Base-by-base conservation (phyloP, 2,329 filamentous ascomycete species). In the Kalmusia sp. region DNA sequence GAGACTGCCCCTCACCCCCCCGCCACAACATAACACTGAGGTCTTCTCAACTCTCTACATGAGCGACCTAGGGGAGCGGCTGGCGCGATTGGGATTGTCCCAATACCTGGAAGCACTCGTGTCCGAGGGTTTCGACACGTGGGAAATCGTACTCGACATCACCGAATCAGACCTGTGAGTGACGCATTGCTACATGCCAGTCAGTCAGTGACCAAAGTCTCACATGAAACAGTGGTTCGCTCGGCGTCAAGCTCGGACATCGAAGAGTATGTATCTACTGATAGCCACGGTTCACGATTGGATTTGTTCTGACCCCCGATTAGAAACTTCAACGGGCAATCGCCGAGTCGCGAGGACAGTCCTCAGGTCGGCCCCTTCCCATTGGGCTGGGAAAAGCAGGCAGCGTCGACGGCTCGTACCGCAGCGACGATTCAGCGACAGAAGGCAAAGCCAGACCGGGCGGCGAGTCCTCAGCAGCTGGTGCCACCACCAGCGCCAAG, bases 291-390 rank as follows among this genome's bases (percentile, higher is more conserved):
- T n/a, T n/a, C n/a, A n/a, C 14, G 3, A 28, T 17, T 31, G 34
- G 3, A 17, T 12, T 2, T 24, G 14, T 37, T 11, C 27, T 50
- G 15, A 65, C 9, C 15, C 31, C 24, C 6, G 2, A 31, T 38
- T 60, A 92, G 88, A 92, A 91, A 82, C 80, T 95, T n/a, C 91
- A 95, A 77, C 82, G 90, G 57, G 88, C 88, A 45, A 93, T 95
- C 67, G 89, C 89, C 55, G 89, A 91, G 64, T 86, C 84, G 17
- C 81, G 89, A 69, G 87, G 89, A 60, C 71, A 61, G 63, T 72
- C 61, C 61, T 63, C 72, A 67, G 68, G 71, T 64, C 61, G 69
- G 64, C 66, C 73, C 40, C 34, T 77, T 57, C 59, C 72, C 56
- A 57, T 63, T 28, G 54, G 63, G 53, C 57, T 83, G 17, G 76